Conservation (phyloP, 805 yeast species). For the Candida chilensis region DNA sequence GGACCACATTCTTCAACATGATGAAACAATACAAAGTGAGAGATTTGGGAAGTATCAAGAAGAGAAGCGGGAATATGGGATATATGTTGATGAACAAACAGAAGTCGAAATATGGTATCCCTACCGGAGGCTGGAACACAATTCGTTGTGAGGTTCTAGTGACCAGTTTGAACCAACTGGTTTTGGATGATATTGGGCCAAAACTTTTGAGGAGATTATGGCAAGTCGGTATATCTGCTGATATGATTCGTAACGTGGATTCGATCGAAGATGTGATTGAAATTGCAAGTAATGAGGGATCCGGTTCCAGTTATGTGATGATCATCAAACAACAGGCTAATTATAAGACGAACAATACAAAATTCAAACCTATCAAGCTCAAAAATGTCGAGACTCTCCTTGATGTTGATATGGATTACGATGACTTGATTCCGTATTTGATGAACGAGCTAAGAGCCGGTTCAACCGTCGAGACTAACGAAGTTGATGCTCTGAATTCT, state of each 20-base stretch:
- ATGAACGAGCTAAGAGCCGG: constrained; percentile 11
- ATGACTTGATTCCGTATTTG: constrained; percentile 49
- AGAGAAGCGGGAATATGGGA: constrained; percentile 6
- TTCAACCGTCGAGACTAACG: constrained; percentile 7
- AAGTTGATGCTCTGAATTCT: constrained; percentile 13
- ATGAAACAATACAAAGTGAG: constrained; percentile 38
- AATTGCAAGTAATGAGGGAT: constrained; percentile 53
- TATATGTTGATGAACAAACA: constrained; percentile 14
- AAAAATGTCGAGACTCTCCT: constrained; percentile 48
- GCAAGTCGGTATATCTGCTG: constrained; percentile 75
- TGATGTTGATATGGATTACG: constrained; percentile 68
- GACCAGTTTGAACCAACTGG: constrained; percentile 51
- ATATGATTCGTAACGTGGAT: constrained; percentile 35
- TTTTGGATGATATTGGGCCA: constrained; percentile 52
- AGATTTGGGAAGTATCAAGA: constrained; percentile 10
- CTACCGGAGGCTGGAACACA: constrained; percentile 37
- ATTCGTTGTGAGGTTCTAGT: constrained; percentile 77
- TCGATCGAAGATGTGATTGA: constrained; percentile 56
- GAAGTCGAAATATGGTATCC: constrained; percentile 19
- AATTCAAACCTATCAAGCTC: constrained; percentile 70
- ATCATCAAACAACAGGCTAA: constrained; percentile 59
- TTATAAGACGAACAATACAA: constrained; percentile 25
- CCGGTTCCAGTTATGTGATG: constrained; percentile 72
- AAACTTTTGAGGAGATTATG: constrained; percentile 60
- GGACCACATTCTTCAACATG: constrained; percentile 51